Conservation (phyloP, 352 stramenopile species). For the Blastocystis sp. region DNA sequence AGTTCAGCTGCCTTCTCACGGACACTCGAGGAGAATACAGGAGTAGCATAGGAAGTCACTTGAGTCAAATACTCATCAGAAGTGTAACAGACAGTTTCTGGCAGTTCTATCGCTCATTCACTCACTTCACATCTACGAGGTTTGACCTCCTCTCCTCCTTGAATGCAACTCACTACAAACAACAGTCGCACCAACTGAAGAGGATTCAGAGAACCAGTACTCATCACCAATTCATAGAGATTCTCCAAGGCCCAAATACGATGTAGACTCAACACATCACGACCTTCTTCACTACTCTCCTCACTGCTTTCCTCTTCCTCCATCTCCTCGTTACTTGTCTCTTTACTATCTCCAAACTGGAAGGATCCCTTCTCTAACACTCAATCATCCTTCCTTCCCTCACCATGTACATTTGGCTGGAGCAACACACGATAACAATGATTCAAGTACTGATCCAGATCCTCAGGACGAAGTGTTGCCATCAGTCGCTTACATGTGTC, state of each 20-base stretch:
- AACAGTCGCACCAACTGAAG: background rate
- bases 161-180: background rate
- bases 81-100: background rate
- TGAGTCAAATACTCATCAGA: background rate
- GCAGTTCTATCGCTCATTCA: background rate
- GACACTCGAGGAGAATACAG: background rate
- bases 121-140: background rate
- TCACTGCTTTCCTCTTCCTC: background rate
- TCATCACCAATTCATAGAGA: constrained; percentile 11
- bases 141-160: background rate
- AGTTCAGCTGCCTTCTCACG: background rate
- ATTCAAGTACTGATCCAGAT: background rate
- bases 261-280: background rate
- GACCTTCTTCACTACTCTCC: background rate
- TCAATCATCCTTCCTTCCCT: background rate
- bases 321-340: background rate
- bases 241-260: constrained; percentile 7
- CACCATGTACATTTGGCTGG: background rate
- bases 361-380: background rate
- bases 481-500: constrained; percentile 10
- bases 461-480: background rate
- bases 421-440: constrained; percentile 25
- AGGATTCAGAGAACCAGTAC: background rate
- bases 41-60: background rate
- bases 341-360: background rate